A percentile compares a stretch with the other conserved stretches of the same genome.
Conservation (phyloP, 192 early-diverging fungal species). For the Coemansia sp. region DNA sequence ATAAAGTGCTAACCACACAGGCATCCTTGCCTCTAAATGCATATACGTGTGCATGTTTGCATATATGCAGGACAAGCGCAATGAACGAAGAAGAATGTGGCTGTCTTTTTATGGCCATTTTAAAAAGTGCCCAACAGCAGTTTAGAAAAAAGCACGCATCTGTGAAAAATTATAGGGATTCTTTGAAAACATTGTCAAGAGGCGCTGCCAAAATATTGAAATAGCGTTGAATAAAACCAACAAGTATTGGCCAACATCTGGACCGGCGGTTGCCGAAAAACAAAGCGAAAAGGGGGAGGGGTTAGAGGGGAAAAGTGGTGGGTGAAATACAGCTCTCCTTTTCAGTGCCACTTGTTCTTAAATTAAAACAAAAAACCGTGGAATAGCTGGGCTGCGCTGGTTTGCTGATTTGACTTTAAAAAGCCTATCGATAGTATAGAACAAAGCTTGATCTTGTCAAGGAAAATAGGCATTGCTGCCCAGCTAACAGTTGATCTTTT, state of each 20-base stretch:
- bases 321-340: neutral
- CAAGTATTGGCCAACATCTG: neutral
- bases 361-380: neutral
- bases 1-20: conserved; percentile 3
- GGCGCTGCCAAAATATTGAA: neutral
- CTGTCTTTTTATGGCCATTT: neutral
- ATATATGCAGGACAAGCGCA: neutral
- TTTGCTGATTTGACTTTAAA: neutral
- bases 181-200: neutral
- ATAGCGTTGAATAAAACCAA: neutral
- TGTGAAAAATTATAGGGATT: neutral
- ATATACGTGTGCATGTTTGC: neutral
- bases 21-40: neutral
- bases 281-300: neutral
- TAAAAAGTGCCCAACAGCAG: neutral
- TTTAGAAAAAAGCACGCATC: neutral
- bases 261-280: neutral
- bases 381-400: too few relatives aligned
- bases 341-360: neutral
- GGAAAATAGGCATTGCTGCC: neutral
- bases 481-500: neutral
- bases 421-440: neutral
- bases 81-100: neutral
- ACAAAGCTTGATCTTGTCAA: neutral
- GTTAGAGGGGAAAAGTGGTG: neutral